Evolutionary conservation across 1,139 yeast genomes (phyloP), one percentile per base, ranked within the genome.

Genomic region (Yamadazyma diospyri): DNA sequence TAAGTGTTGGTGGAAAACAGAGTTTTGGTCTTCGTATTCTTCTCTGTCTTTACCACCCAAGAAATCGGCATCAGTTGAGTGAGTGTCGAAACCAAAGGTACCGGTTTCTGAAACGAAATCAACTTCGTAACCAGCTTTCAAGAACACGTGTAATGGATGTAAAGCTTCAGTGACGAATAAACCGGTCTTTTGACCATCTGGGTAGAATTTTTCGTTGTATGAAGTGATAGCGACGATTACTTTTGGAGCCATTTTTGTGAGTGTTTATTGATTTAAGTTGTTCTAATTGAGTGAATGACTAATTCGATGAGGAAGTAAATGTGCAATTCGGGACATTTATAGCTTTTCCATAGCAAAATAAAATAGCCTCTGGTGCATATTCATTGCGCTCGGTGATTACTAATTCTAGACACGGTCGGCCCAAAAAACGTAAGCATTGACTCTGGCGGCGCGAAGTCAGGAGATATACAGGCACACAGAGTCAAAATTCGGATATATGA

Each of bases 101-200:
- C 85, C 85, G 18, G 67, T 68, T 52, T 78, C 84, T 4, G 81
- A 73, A 13, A 69, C 78, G 40, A 78, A 60, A 33, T 66, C 70
- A 16, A 78, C 75, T 23, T 74, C 75, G 42, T 50, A 69, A 2
- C 79, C 81, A 28, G 66, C 58, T 34, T 62, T 53, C 25, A 44
- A 52, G 52, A 74, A 74, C 4, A 51, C 69, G 36, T 69, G 51
- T 48, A 55, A 76, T 28, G 84, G 83, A 48, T 78, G 82, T 30
- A 67, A 51, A 9, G 76, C 82, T 52, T 79, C 85, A 9, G 66
- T 52, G 44, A 65, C 64, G 55, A 64, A 78, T 14, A 75, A 57
- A 26, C 85, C 85, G 10, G 83, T 74, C 40, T 69, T 71, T 33
- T 58, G 43, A 13, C 81, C 82, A 43, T 76, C 78, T 2, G 53